Conservation (phyloP, 805 yeast genomes). For the Candida odintsovae region DNA sequence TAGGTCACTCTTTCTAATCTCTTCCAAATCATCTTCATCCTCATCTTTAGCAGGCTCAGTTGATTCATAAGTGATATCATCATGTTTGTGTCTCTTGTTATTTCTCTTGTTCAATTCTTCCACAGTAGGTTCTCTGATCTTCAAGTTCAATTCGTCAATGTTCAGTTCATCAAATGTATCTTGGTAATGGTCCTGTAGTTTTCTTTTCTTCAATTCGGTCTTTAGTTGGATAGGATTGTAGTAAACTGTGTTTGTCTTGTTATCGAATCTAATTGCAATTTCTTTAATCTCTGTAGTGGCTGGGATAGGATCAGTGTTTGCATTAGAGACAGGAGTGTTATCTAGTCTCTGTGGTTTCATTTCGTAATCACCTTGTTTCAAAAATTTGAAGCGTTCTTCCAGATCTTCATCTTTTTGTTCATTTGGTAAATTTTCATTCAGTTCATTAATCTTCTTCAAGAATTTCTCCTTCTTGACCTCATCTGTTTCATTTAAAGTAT, state of each 20-base stretch:
- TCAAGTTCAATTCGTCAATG: constrained; percentile 54
- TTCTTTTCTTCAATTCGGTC: constrained; percentile 77
- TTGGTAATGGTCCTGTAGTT: constrained; percentile 49
- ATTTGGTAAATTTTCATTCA: constrained; percentile 39
- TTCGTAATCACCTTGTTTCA: constrained; percentile 75
- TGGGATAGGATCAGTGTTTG: constrained; percentile 19
- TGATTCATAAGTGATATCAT: constrained; percentile 73
- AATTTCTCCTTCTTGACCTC: constrained; percentile 29
- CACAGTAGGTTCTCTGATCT: constrained; percentile 67
- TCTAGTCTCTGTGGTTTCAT: constrained; percentile 34
- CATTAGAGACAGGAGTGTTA: constrained; percentile 8
- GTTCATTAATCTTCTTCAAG: constrained; percentile 37
- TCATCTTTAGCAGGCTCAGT: constrained; percentile 33
- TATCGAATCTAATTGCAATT: constrained; percentile 56
- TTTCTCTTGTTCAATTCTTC: constrained; percentile 66
- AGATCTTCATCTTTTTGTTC: constrained; percentile 27
- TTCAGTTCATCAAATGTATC: constrained; percentile 52
- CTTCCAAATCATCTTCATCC: constrained; percentile 20
- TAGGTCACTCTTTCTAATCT: constrained; percentile 4
- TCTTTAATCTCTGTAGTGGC: constrained; percentile 36
- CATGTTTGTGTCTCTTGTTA: constrained; percentile 58
- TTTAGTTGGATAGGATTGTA: constrained; percentile 77
- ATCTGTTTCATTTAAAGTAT: constrained; percentile 42
- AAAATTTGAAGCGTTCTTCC: constrained; percentile 43
- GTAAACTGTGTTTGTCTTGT: constrained; percentile 52